phyloP scores from a whole-genome alignment of 2,329 filamentous ascomycete genomes.

The Colletotrichum gloeosporioides region DNA sequence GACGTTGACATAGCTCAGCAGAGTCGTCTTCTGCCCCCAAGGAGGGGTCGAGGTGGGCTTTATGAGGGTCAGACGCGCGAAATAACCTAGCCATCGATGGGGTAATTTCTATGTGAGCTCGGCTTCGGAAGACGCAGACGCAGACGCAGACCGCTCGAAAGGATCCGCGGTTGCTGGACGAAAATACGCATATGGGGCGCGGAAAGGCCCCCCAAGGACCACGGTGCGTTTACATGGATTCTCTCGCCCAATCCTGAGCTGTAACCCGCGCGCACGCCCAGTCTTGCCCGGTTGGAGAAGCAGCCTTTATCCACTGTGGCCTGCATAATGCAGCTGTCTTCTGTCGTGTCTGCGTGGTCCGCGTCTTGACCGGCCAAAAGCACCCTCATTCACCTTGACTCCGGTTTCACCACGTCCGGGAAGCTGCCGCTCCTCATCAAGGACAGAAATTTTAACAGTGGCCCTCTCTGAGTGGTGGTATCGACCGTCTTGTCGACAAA shows the following conservation, averaged over 20 bases:
- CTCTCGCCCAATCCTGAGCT: slow-evolving; percentile 1
- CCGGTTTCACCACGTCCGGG: not conserved
- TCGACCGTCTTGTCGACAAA: not conserved
- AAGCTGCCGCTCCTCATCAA: not conserved
- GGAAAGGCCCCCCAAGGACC: not conserved
- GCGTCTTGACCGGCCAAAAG: not conserved
- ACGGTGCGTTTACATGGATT: not conserved
- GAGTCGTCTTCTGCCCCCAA: not conserved
- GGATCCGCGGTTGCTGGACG: not conserved
- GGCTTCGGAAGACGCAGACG: not conserved
- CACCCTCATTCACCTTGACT: not conserved
- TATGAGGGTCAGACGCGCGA: not conserved
- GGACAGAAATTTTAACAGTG: not conserved
- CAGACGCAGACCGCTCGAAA: slow-evolving; percentile 2
- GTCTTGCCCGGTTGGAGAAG: not conserved
- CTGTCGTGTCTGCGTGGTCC: not conserved
- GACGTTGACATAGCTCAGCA: not conserved
- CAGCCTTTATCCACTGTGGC: slow-evolving; percentile 6
- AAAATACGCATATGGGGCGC: not conserved
- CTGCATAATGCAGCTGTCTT: slow-evolving; percentile 15
- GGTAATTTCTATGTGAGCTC: not conserved
- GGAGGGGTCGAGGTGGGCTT: not conserved
- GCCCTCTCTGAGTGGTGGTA: not conserved
- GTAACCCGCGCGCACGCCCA: not conserved
- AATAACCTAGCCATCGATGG: not conserved